Conservation (phyloP, 352 stramenopile genomes). For the Globisporangium lucens region DNA sequence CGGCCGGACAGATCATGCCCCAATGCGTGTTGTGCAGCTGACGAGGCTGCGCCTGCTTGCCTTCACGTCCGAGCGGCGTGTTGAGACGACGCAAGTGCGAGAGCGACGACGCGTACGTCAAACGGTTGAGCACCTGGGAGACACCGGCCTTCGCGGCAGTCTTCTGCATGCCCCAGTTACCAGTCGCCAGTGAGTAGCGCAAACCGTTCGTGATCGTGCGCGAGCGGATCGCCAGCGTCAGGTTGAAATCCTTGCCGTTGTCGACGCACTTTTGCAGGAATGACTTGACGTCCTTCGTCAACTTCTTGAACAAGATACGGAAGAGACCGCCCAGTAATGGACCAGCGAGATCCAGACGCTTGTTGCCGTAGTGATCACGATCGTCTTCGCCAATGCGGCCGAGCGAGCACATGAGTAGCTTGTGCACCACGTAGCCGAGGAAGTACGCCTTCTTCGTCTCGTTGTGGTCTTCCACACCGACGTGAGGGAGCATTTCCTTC, state of each 20-base stretch:
- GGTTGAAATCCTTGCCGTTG: constrained; percentile 95
- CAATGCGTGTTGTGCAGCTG: constrained; percentile 99
- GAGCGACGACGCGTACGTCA: constrained; percentile 98
- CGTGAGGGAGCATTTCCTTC: constrained; percentile 99
- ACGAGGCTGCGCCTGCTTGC: constrained; percentile 98
- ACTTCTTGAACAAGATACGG: constrained; percentile 97
- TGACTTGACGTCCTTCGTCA: constrained; percentile 98
- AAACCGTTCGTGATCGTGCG: constrained; percentile 98
- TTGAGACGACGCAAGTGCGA: constrained; percentile 99
- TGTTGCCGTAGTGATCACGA: constrained; percentile 99
- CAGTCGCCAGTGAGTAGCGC: constrained; percentile 98
- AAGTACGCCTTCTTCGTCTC: constrained; percentile 98
- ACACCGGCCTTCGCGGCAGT: constrained; percentile 96
- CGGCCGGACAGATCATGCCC: constrained; percentile 98
- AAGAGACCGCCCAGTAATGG: constrained; percentile 97
- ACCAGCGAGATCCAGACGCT: constrained; percentile 98
- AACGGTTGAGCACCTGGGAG: constrained; percentile 98
- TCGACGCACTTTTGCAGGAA: constrained; percentile 91
- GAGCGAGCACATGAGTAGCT: constrained; percentile 98
- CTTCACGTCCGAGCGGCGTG: constrained; percentile 97
- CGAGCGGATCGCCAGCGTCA: constrained; percentile 96
- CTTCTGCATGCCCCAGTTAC: constrained; percentile 98
- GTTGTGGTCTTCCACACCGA: constrained; percentile 97
- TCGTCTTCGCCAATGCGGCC: constrained; percentile 98
- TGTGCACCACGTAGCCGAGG: constrained; percentile 99